phyloP scores from a whole-genome alignment of 2,329 filamentous ascomycete genomes.

The Talaromyces sp. region DNA sequence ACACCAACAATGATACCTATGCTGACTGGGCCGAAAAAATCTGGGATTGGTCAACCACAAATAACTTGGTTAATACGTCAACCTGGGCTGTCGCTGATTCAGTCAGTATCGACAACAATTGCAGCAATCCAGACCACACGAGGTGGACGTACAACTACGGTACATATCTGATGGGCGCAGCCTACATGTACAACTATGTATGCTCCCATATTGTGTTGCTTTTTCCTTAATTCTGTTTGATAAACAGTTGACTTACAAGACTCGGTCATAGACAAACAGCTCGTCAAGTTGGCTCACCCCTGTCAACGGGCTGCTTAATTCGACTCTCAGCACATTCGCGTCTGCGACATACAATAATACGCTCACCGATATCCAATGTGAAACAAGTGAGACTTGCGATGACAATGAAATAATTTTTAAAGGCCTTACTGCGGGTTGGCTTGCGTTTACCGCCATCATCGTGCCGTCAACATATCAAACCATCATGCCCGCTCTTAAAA shows the following conservation, averaged over 20 bases:
- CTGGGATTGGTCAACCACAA: constrained; percentile 56
- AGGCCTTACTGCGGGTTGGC: constrained; percentile 59
- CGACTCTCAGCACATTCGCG: constrained; percentile 2
- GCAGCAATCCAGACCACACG: constrained; percentile 55
- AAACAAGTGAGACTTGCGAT: constrained; percentile 51
- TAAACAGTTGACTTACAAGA: background rate
- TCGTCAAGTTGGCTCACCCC: constrained; percentile 4
- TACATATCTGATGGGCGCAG: constrained; percentile 54
- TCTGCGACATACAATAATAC: constrained; percentile 21
- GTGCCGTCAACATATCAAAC: constrained; percentile 51
- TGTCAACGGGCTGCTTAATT: constrained; percentile 3
- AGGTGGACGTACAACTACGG: constrained; percentile 65
- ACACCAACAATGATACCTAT: constrained; percentile 61
- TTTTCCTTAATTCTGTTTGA: background rate
- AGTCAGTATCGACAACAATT: constrained; percentile 43
- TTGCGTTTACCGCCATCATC: constrained; percentile 52
- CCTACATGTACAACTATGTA: constrained; percentile 63
- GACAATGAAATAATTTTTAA: constrained; percentile 63
- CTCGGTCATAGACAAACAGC: constrained; percentile 20
- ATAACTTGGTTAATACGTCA: constrained; percentile 4
- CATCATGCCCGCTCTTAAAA: constrained; percentile 48
- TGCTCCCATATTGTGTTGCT: constrained; percentile 15
- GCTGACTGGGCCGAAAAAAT: constrained; percentile 56
- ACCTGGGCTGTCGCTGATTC: constrained; percentile 36
- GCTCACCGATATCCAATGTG: constrained; percentile 58